phyloP scores from a whole-genome alignment of 495 filamentous ascomycete genomes.

The Penicillium manginii region DNA sequence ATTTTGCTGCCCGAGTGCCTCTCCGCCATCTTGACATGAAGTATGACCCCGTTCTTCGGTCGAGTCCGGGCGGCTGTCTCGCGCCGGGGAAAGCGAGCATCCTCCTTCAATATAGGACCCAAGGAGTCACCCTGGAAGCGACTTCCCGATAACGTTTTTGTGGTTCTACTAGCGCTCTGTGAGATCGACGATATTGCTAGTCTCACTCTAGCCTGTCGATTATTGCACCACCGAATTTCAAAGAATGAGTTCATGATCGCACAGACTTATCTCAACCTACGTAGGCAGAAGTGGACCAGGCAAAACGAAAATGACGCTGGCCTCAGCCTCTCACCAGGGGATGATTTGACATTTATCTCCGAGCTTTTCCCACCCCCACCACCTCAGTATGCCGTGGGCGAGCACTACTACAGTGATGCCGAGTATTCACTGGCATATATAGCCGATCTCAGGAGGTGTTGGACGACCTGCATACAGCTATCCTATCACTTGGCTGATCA shows the following conservation, averaged over 20 bases:
- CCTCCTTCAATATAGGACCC: neutral
- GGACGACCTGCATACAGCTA: conserved; percentile 34
- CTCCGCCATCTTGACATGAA: conserved; percentile 12
- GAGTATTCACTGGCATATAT: conserved; percentile 37
- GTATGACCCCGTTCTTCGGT: conserved; percentile 21
- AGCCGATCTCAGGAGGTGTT: conserved; percentile 31
- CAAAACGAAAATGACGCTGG: conserved; percentile 1
- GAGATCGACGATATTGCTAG: conserved; percentile 27
- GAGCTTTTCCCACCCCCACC: conserved; percentile 36
- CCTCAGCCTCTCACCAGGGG: conserved; percentile 19
- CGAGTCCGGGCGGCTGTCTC: conserved; percentile 22
- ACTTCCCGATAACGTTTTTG: conserved; percentile 28
- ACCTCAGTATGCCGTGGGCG: conserved; percentile 26
- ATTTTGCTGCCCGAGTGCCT: neutral
- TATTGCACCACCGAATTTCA: conserved; percentile 24
- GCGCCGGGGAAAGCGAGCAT: conserved; percentile 15
- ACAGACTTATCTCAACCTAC: conserved; percentile 26
- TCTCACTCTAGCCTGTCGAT: conserved; percentile 28
- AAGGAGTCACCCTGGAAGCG: conserved; percentile 24
- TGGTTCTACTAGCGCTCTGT: conserved; percentile 25
- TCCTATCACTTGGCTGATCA: conserved; percentile 34
- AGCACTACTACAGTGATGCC: conserved; percentile 22
- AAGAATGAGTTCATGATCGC: conserved; percentile 30
- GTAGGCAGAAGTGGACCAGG: conserved; percentile 4
- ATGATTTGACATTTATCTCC: conserved; percentile 35